Evolutionary conservation across 306 rosid genomes (phyloP), one percentile per base, ranked within the genome.

Genomic region (Acacia crassicarpa): DNA sequence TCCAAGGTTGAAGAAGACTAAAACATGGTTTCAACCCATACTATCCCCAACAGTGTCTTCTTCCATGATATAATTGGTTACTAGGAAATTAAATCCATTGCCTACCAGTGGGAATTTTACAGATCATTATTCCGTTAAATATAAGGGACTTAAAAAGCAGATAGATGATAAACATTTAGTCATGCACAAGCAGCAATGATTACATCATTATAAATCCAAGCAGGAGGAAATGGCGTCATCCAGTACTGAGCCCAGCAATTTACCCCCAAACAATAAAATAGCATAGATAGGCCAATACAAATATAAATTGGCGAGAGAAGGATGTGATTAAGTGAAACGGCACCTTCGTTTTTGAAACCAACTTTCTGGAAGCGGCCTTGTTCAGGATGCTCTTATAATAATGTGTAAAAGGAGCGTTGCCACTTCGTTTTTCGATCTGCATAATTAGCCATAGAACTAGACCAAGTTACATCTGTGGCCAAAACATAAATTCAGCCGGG

Each of bases 341-440:
- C 83, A 95, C 98, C 99, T 93, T 90, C 82, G 68, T 78, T 62
- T 85, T 82, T 77, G 84, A 67, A 79, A 86, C 54, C 77, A 71
- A 59, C 80, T 86, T 85, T 89, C 97, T 90, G 27, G 96, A 87
- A 59, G 87, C 85, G 80, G 98, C 98, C 84, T 89, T 93, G 84
- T 81, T 86, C 81, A 79, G 85, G 75, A 92, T 89, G 96, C 94
- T 91, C 86, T 90, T 92, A 84, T 92, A 95, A 82, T 93, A 89
- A 71, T 90, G 96, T 22, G 85, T 84, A 85, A 93, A 95, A 0
- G 97, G 86, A 80, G 84, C 72, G 63, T 72, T 88, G 56, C 89
- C 81, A 46, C 45, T 87, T 40, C 84, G 91, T 83, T 89, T 93
- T 67, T 92, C 99, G 41, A 80, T 86, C 98, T 93, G 94, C 83